Evolutionary conservation across 208 protist genomes (phyloP).

Genomic region (Trypanosoma conorhini): DNA sequence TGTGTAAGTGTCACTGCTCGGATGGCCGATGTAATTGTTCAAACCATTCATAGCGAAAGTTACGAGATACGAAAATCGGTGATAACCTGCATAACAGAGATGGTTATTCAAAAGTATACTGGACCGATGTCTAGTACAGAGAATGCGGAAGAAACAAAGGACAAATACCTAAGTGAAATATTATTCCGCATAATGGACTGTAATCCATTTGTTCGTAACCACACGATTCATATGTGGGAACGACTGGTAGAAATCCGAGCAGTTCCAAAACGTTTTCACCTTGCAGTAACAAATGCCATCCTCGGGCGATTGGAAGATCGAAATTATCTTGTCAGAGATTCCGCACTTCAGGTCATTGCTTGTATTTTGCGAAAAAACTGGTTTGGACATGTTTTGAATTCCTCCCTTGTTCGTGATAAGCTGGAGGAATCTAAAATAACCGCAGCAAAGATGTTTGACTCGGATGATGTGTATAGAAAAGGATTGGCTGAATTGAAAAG

Average conservation of each 20-base stretch:
- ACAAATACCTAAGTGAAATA: constrained; percentile 78
- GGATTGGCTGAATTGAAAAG: constrained; percentile 31
- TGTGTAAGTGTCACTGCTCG: constrained; percentile 78
- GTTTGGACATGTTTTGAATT: constrained; percentile 83
- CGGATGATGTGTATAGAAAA: constrained; percentile 14
- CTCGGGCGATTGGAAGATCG: constrained; percentile 80
- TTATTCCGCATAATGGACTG: constrained; percentile 86
- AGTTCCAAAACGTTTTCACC: constrained; percentile 77
- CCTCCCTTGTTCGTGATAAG: constrained; percentile 50
- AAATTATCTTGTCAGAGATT: constrained; percentile 86
- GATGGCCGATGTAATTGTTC: constrained; percentile 55
- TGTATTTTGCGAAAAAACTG: constrained; percentile 76
- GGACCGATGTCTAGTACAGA: constrained; percentile 38
- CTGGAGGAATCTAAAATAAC: constrained; percentile 39
- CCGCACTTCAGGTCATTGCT: constrained; percentile 73
- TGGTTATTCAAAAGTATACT: constrained; percentile 83
- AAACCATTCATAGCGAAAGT: constrained; percentile 76
- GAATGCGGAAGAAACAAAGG: constrained; percentile 49
- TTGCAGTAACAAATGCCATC: constrained; percentile 62
- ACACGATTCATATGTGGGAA: constrained; percentile 81
- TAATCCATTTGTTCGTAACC: constrained; percentile 88
- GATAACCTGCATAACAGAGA: constrained; percentile 81
- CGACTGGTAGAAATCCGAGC: constrained; percentile 65
- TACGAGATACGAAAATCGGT: constrained; percentile 87
- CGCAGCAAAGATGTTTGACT: constrained; percentile 35